Conservation (phyloP, 192 early-diverging fungal genomes). For the Entomortierella chlamydospora region DNA sequence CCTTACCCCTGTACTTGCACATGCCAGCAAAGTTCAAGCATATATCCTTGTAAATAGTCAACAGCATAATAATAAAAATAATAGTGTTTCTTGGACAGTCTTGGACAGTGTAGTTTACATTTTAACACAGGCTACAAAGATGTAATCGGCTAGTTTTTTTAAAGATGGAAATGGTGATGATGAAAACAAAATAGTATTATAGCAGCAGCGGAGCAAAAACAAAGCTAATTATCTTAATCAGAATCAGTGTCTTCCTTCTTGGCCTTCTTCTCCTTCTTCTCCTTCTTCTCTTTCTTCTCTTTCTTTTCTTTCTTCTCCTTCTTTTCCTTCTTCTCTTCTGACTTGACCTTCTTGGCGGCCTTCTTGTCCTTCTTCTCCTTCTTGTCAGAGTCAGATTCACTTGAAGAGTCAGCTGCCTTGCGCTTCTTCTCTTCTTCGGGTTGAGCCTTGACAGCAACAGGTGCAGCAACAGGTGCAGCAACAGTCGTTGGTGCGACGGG, state of each 20-base stretch:
- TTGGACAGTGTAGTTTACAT: too few species aligned
- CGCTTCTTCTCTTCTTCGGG: constrained; percentile 55
- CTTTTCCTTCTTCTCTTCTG: constrained; percentile 62
- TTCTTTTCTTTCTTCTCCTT: constrained; percentile 53
- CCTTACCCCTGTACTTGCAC: too few species aligned
- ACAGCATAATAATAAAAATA: too few species aligned
- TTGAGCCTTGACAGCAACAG: constrained; percentile 1
- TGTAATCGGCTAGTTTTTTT: background rate
- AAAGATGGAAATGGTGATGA: too few species aligned
- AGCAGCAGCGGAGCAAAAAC: background rate
- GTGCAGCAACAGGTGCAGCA: constrained; percentile 25
- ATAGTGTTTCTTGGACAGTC: too few species aligned
- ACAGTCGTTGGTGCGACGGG: constrained; percentile 45
- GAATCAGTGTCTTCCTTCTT: constrained; percentile 54
- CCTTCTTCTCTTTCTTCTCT: constrained; percentile 59
- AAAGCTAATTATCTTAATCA: constrained; percentile 24
- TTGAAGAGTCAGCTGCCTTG: constrained; percentile 42
- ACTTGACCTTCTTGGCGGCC: constrained; percentile 57
- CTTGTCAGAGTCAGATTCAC: constrained; percentile 52
- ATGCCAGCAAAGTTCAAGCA: too few species aligned
- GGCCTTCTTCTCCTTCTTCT: constrained; percentile 55
- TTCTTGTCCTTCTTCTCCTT: constrained; percentile 52
- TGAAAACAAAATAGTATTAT: background rate
- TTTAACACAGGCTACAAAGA: too few species aligned
- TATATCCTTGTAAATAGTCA: too few species aligned